These are phyloP conservation scores for Pseudogymnoascus verrucosus DNA, from an alignment of 2,329 filamentous ascomycete species.

Conservation along the genomic window DNA sequence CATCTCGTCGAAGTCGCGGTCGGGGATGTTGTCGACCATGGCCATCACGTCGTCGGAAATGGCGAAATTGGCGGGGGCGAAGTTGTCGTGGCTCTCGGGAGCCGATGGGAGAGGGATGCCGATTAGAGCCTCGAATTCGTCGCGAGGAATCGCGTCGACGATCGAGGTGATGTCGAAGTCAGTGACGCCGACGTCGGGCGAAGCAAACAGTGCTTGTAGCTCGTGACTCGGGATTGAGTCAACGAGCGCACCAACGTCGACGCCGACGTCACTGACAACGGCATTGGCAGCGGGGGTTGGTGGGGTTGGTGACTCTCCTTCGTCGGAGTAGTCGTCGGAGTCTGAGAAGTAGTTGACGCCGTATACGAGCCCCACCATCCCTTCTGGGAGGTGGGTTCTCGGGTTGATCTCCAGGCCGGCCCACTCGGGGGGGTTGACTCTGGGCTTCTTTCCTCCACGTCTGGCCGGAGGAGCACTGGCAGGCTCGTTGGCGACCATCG, in stretches of 20 bases:
- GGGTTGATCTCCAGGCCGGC: not conserved
- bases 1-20: not conserved
- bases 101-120: not conserved
- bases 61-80: not conserved
- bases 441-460: not conserved
- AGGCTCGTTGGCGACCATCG: not conserved
- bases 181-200: constrained; percentile 32
- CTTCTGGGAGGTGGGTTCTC: not conserved
- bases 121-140: not conserved
- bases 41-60: constrained; percentile 7
- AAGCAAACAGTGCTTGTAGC: constrained; percentile 34
- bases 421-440: not conserved
- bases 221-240: constrained; percentile 6
- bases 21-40: not conserved
- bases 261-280: not conserved
- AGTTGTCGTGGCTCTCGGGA: not conserved
- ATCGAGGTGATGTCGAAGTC: constrained; percentile 14
- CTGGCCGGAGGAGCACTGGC: not conserved
- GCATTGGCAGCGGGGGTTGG: not conserved
- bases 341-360: not conserved
- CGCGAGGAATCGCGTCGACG: constrained; percentile 11
- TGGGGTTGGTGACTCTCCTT: not conserved
- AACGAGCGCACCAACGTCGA: constrained; percentile 1
- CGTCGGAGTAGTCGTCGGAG: not conserved
- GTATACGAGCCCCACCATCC: not conserved